phyloP scores from a whole-genome alignment of 2,329 filamentous ascomycete genomes.

The Rhynchosporium graminicola region DNA sequence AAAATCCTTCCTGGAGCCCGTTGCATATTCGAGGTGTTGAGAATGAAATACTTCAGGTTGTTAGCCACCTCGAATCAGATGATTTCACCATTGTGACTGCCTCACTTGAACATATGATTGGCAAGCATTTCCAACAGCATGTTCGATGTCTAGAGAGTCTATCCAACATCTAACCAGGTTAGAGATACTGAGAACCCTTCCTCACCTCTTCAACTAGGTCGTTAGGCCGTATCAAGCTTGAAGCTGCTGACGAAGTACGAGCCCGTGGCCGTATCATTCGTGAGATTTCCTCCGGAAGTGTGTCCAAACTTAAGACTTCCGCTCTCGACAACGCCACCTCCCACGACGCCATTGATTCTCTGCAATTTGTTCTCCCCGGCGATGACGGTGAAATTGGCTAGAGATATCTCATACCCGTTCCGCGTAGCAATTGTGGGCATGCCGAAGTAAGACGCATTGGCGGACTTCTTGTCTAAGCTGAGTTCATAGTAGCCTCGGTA shows the following conservation, averaged over 20 bases:
- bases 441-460: slow-evolving; percentile 67
- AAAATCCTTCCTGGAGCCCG: no score
- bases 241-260: slow-evolving; percentile 25
- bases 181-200: no score
- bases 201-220: not conserved
- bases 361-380: slow-evolving; percentile 59
- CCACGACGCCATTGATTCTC: slow-evolving; percentile 36
- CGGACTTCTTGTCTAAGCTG: slow-evolving; percentile 54
- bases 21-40: no score
- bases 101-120: no score
- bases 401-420: slow-evolving; percentile 63
- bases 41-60: no score
- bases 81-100: no score
- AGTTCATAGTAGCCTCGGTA: slow-evolving; percentile 75
- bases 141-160: no score
- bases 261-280: slow-evolving; percentile 31
- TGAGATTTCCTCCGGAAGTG: slow-evolving; percentile 26
- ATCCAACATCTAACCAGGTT: no score
- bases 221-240: slow-evolving; percentile 20
- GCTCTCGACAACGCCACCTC: slow-evolving; percentile 50
- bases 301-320: slow-evolving; percentile 51
- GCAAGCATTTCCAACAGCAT: no score
- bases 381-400: slow-evolving; percentile 70
- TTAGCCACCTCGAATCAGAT: no score
- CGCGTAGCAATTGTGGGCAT: slow-evolving; percentile 58